These are phyloP conservation scores for Stagonosporopsis chrysanthemi DNA, from an alignment of 2,329 filamentous ascomycete species.

Conservation along the genomic window DNA sequence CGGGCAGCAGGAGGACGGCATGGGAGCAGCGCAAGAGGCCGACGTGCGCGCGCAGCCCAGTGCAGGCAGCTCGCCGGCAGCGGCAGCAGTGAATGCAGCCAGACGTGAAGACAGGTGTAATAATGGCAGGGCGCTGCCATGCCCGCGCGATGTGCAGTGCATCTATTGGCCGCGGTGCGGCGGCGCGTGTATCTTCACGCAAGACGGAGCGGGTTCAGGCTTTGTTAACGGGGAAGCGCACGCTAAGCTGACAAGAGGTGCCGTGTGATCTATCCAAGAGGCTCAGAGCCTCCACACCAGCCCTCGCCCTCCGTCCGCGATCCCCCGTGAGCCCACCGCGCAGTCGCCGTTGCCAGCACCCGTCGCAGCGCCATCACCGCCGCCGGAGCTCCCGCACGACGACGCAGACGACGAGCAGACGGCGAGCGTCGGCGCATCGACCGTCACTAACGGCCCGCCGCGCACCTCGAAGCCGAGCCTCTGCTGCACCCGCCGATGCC, in stretches of 20 bases:
- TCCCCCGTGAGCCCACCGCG: constrained; percentile 18
- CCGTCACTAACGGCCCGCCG: constrained; percentile 3
- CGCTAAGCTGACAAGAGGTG: constrained; percentile 18
- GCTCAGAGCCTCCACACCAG: constrained; percentile 21
- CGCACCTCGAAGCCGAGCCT: constrained; percentile 2
- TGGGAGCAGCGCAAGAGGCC: not conserved
- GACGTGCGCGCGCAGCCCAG: not conserved
- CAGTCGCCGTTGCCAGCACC: constrained; percentile 13
- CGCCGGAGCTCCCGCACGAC: constrained; percentile 20
- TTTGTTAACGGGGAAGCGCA: constrained; percentile 22
- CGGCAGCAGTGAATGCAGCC: not conserved
- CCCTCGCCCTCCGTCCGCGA: constrained; percentile 9
- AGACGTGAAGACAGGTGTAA: not conserved
- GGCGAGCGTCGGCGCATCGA: constrained; percentile 2
- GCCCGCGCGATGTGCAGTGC: constrained; percentile 5
- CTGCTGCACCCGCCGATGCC: constrained; percentile 24
- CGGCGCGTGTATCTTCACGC: constrained; percentile 23
- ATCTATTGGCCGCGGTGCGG: constrained; percentile 22
- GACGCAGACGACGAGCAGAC: constrained; percentile 14
- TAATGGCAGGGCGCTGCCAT: constrained; percentile 15
- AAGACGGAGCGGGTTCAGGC: constrained; percentile 26
- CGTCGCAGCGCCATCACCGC: constrained; percentile 24
- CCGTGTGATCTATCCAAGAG: constrained; percentile 28
- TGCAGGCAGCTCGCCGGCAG: not conserved
- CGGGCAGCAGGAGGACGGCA: not conserved